Evolutionary conservation across 129 eudicot species (phyloP), one percentile per base, ranked within the genome.

Genomic region (Sambucus nigra): DNA sequence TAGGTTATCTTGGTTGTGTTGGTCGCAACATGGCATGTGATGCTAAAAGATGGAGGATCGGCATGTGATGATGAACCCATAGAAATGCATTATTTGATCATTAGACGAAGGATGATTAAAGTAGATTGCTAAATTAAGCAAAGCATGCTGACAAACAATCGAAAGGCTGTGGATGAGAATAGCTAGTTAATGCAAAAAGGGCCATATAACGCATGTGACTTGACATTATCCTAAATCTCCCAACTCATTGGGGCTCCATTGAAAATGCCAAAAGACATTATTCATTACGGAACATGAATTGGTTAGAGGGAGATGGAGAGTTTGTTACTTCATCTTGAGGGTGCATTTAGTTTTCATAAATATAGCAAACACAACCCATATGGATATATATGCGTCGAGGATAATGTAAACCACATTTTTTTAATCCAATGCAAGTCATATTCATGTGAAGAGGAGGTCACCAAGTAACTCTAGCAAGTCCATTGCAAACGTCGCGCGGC

Each of bases 11-110:
- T 39, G 53, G 41, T 39, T 22, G 41, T 53, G 51, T 33, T 60
- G 62, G 61, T 64, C 65, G 63, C 53, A 33, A 69, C 76, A 69
- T 44, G 65, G 69, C 74, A 74, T 70, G 68, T 73, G 80, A 60
- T 60, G 26, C 55, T 40, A 26, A 45, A 61, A 64, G 55, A 66
- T 45, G 80, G 53, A 61, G 56, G 47, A 14, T 69, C 11, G 13
- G 44, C 64, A 62, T 49, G 75, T 55, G 60, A 63, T 31, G 62
- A 69, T 48, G 33, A 59, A 38, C 35, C 58, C 59, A 55, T 42
- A 23, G 25, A 45, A 40, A 39, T 60, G 50, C 56, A 60, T n/a
- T n/a, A n/a, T 45, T 1, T 23, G 33, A 25, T 55, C 31, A 61
- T 15, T 56, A 32, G 19, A 29, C 25, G 32, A 59, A 41, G 23